These are phyloP conservation scores for Tilletiaria anomala DNA, from an alignment of 1,284 basidiomycete species.

Conservation along the genomic window DNA sequence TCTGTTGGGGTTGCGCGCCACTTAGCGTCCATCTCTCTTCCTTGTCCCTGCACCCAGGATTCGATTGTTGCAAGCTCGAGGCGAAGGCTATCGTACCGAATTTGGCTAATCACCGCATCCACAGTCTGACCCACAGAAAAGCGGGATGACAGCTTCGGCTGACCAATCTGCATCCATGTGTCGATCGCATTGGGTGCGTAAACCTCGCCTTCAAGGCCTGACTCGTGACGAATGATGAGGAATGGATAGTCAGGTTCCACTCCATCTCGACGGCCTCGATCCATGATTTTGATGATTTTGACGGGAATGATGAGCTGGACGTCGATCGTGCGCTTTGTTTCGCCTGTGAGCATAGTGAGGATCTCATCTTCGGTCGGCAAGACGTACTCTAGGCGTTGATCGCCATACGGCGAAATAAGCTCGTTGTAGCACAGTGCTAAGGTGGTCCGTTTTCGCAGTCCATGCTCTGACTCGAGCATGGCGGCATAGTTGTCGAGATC, in stretches of 20 bases:
- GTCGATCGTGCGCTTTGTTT: conserved; percentile 64
- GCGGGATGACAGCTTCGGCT: background rate
- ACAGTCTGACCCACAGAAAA: conserved; percentile 54
- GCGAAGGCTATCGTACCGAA: conserved; percentile 52
- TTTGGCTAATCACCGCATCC: conserved; percentile 55
- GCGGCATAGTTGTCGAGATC: conserved; percentile 93
- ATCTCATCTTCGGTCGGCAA: conserved; percentile 63
- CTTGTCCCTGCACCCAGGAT: conserved; percentile 45
- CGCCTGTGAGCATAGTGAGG: conserved; percentile 87
- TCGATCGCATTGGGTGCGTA: conserved; percentile 24
- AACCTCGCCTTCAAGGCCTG: conserved; percentile 52
- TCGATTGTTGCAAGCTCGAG: no score
- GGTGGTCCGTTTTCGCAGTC: conserved; percentile 41
- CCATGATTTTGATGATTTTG: conserved; percentile 50
- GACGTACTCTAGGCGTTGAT: conserved; percentile 58
- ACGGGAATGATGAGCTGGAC: conserved; percentile 76
- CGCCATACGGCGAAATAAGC: conserved; percentile 69
- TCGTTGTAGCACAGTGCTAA: conserved; percentile 78
- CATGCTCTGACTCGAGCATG: conserved; percentile 51
- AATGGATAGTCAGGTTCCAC: conserved; percentile 2
- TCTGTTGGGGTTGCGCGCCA: conserved; percentile 55
- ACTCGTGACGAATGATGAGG: conserved; percentile 64
- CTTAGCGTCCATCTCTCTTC: conserved; percentile 44
- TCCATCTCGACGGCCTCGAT: conserved; percentile 4
- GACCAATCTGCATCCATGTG: background rate